Evolutionary conservation across 2,329 filamentous ascomycete species (phyloP).

Genomic region (Talaromyces funiculosus): DNA sequence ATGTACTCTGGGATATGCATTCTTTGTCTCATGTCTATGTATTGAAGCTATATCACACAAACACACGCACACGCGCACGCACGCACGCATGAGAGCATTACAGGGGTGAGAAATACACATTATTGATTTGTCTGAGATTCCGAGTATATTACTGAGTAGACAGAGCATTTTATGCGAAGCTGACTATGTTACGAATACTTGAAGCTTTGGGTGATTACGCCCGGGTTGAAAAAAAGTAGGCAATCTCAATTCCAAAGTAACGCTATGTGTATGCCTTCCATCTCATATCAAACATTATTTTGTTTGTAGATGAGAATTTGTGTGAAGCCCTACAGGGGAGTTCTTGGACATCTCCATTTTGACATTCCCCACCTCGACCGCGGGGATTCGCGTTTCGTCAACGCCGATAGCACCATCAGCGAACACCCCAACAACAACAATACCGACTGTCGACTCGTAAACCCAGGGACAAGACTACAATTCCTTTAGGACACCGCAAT

Average conservation of each 20-base stretch:
- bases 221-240: background rate
- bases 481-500: too few relatives aligned
- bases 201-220: background rate
- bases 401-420: background rate
- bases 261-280: too few relatives aligned
- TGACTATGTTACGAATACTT: background rate
- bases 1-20: background rate
- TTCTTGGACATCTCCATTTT: background rate
- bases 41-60: background rate
- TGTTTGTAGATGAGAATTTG: background rate
- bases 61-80: too few relatives aligned
- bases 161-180: background rate
- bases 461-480: background rate
- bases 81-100: background rate
- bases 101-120: background rate
- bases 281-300: too few relatives aligned
- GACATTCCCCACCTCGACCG: background rate
- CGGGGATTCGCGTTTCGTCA: background rate
- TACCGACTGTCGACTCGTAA: too few relatives aligned
- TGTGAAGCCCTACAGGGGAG: background rate
- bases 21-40: background rate
- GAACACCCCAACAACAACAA: background rate
- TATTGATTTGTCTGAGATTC: background rate
- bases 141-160: background rate
- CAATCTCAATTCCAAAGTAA: background rate